These are phyloP conservation scores for Clarkia xantiana DNA, from an alignment of 345 rosid genomes.

Conservation along the genomic window DNA sequence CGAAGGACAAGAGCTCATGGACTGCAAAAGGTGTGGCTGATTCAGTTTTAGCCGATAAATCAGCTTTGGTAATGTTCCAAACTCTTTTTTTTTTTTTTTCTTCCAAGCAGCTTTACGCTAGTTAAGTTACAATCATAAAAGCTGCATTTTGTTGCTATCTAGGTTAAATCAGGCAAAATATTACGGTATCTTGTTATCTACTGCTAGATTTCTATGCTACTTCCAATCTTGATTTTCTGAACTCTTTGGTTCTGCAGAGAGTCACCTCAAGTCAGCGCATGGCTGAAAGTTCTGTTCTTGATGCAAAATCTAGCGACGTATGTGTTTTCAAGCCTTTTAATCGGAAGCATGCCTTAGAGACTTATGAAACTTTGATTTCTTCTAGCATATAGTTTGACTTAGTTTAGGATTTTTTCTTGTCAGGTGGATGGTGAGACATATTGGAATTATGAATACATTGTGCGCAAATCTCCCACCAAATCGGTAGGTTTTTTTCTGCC, in stretches of 20 bases:
- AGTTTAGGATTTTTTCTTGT: not conserved
- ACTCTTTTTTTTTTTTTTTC: conserved; percentile 1
- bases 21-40: conserved; percentile 80
- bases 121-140: too few species aligned
- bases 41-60: conserved; percentile 82
- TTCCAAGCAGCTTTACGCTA: not conserved
- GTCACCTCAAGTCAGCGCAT: conserved; percentile 87
- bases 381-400: too few species aligned
- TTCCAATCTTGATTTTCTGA: not conserved
- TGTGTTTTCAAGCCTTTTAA: conserved; percentile 12
- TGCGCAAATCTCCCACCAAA: conserved; percentile 80
- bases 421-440: conserved; percentile 82
- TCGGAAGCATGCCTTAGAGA: too few species aligned
- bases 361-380: too few species aligned
- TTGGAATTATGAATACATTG: conserved; percentile 82
- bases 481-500: conserved; percentile 26
- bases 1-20: conserved; percentile 76
- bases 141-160: too few species aligned
- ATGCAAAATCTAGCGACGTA: conserved; percentile 57
- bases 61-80: conserved; percentile 52
- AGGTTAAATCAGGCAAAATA: too few species aligned
- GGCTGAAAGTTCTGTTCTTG: conserved; percentile 81
- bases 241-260: conserved; percentile 32
- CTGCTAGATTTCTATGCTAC: too few species aligned
- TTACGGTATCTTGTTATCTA: too few species aligned